Base-by-base conservation (phyloP, 2,329 filamentous ascomycete species). In the Botrytis paeoniae region DNA sequence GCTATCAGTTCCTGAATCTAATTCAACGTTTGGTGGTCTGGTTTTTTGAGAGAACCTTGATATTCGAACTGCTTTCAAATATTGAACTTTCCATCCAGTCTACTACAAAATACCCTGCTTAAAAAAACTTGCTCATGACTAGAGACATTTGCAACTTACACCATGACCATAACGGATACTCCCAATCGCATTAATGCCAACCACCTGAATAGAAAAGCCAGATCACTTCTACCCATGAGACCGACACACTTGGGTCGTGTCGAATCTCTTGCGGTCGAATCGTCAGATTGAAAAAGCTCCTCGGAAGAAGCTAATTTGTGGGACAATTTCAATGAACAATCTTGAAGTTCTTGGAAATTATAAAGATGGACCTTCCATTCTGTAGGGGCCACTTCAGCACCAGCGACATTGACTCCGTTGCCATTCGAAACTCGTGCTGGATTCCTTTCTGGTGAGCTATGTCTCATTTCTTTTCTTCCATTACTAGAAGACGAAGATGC, bases 191-290 rank as follows among this genome's bases (percentile, higher is more conserved):
- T 70, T 25, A 70, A 64, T 20, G 59, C 69, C 45, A 70, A 18
- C 69, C 69, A 70, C 37, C 35, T 70, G 37, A 70, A 64, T 6
- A 70, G 69, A 32, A 70, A 64, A 8, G n/a, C 69, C n/a, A 14
- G 16, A 32, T 48, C 60, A 41, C 69, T 70, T 29, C 16, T 62
- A 25, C 69, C 69, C 41, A 70, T 20, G 8, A 70, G 59, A 12
- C 69, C 69, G 10, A 71, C n/a, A 35, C 60, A 66, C n/a, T 65
- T 71, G 14, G 16, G 1, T 12, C 41, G 18, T 41, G 25, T 63
- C 29, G 41, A 29, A 51, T 41, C 10, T 35, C 6, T 60, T n/a
- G 20, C 51, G 14, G 37, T 59, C 12, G n/a, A 20, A 57, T 29
- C n/a, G 3, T 41, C 16, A 22, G 5, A 37, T 45, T 25, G 25